A percentile compares a stretch with the other conserved stretches of the same genome.
These are phyloP conservation scores for Nepenthes alata DNA, from an alignment of 179 eudicot genomes.

Conservation along the genomic window DNA sequence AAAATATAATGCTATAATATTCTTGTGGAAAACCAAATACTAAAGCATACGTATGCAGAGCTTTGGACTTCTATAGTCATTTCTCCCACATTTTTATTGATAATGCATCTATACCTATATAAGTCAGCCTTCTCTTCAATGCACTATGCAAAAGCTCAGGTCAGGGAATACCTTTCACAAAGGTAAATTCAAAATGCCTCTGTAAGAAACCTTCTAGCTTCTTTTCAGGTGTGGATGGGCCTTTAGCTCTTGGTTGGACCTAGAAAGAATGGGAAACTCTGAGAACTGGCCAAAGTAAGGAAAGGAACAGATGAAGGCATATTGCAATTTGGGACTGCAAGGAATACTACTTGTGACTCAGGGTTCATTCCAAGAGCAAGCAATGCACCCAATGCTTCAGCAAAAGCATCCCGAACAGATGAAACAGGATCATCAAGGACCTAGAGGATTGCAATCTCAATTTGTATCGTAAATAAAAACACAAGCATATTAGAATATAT, in stretches of 20 bases:
- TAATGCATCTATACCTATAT: too few relatives aligned
- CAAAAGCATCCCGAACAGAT: conserved; percentile 88
- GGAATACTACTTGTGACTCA: conserved; percentile 60
- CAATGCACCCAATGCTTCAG: conserved; percentile 85
- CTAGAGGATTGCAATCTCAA: conserved; percentile 21
- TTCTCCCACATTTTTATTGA: too few relatives aligned
- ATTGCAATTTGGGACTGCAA: conserved; percentile 1
- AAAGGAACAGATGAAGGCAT: conserved; percentile 8
- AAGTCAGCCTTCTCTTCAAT: too few relatives aligned
- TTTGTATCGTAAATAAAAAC: neutral
- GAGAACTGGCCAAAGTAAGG: conserved; percentile 6
- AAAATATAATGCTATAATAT: too few relatives aligned
- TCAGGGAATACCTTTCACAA: conserved; percentile 50
- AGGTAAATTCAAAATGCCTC: conserved; percentile 62
- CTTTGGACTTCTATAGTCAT: too few relatives aligned
- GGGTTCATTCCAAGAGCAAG: conserved; percentile 98
- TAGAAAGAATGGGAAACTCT: conserved; percentile 18
- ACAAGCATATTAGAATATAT: neutral
- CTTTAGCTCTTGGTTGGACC: conserved; percentile 84
- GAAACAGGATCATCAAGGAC: conserved; percentile 79
- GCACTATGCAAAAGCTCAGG: too few relatives aligned
- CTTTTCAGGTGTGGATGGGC: conserved; percentile 40
- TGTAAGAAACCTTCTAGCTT: conserved; percentile 81
- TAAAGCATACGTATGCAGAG: too few relatives aligned
- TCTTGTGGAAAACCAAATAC: too few relatives aligned